Base-by-base conservation (phyloP, 1,284 basidiomycete genomes). In the Rhizoctonia solani region DNA sequence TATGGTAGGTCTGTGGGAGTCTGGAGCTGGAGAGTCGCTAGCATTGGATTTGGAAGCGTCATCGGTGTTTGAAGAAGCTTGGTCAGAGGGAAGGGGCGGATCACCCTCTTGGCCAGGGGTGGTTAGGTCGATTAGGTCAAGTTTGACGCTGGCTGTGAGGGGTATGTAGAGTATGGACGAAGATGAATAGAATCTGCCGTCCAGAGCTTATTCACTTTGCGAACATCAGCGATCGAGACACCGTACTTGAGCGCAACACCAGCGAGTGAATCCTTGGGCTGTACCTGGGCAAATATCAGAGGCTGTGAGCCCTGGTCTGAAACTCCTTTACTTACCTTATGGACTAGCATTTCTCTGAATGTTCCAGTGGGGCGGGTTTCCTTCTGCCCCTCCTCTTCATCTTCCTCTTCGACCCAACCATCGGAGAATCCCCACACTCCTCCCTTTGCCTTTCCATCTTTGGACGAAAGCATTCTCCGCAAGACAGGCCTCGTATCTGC, bases 191-290 rank as follows among this genome's bases (percentile, higher is more conserved):
- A 83, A 75, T 97, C 95, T 14, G 90, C 89, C 1, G 91, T 77
- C 94, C 94, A 97, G 3, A 98, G 81, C 70, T 94, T 92, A 77
- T 98, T 98, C 44, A 87, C 87, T 71, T 86, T 84, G 52, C 93
- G 87, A 13, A 98, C 81, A n/a, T 89, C 87, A 13, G 90, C 82
- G 54, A 80, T 73, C 80, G 87, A 84, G 65, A 95, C 88, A 2
- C 92, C 92, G 75, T 96, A 96, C 72, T 88, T 89, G 50, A 97
- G 80, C 0, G 94, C 87, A 21, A 97, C 88, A 14, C 92, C 89
- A 14, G 92, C 85, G 16, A 96, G 79, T 2, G 93, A 90, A 74
- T 97, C 94, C 21, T 81, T 82, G 3, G 85, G 79, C 66, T 81
- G 78, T 34, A 96, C 81, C 93, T 81, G 23, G n/a, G 39, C 30